Conservation (phyloP, 1,139 yeast genomes). For the Geotrichum siamense region DNA sequence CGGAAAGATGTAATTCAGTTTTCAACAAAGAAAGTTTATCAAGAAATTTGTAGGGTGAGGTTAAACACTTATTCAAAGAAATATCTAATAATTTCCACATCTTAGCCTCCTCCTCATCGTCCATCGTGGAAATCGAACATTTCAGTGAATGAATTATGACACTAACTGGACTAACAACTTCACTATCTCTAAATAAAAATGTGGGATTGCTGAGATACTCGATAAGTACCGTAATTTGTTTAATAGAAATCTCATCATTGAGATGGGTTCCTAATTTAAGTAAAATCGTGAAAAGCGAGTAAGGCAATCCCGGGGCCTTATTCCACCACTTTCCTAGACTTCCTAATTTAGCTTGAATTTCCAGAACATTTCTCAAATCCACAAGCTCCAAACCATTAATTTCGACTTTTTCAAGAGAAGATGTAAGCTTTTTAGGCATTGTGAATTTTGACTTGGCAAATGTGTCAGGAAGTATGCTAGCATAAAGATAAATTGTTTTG, state of each 20-base stretch:
- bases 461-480: slow-evolving; percentile 24
- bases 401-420: slow-evolving; percentile 18
- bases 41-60: slow-evolving; percentile 75
- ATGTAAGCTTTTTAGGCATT: slow-evolving; percentile 22
- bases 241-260: slow-evolving; percentile 33
- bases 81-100: slow-evolving; percentile 68
- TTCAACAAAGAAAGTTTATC: slow-evolving; percentile 47
- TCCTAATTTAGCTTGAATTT: slow-evolving; percentile 30
- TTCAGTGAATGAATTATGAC: slow-evolving; percentile 27
- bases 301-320: slow-evolving; percentile 34
- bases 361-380: slow-evolving; percentile 30
- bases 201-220: slow-evolving; percentile 40
- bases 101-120: slow-evolving; percentile 19
- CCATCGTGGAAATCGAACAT: slow-evolving; percentile 12
- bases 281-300: slow-evolving; percentile 55
- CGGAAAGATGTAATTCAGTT: slow-evolving; percentile 13
- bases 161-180: slow-evolving; percentile 32
- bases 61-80: slow-evolving; percentile 57
- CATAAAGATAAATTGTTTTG: slow-evolving; percentile 24
- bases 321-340: slow-evolving; percentile 59
- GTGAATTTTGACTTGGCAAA: slow-evolving; percentile 20
- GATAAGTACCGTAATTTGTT: slow-evolving; percentile 39
- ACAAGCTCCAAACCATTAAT: slow-evolving; percentile 28
- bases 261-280: slow-evolving; percentile 42
- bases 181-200: slow-evolving; percentile 43